phyloP scores from a whole-genome alignment of 1,284 basidiomycete genomes.

The Phellinidium pouzarii region DNA sequence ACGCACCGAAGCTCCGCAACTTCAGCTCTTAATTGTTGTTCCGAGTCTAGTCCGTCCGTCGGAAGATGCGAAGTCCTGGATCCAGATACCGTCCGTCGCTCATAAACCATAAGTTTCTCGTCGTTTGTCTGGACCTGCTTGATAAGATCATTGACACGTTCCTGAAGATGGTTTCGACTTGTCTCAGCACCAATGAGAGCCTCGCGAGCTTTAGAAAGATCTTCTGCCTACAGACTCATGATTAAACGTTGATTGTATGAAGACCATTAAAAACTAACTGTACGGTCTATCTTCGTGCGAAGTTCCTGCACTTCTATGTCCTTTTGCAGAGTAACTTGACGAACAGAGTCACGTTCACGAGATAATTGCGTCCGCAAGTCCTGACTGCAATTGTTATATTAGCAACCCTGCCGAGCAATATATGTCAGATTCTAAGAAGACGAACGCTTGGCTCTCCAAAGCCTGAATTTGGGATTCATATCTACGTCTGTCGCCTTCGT shows the following conservation, averaged over 20 bases:
- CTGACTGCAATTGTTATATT: conserved; percentile 42
- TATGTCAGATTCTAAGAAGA: conserved; percentile 15
- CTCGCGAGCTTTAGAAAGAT: conserved; percentile 68
- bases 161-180: conserved; percentile 74
- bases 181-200: conserved; percentile 70
- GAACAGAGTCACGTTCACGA: conserved; percentile 74
- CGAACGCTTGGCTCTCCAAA: conserved; percentile 73
- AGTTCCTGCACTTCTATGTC: conserved; percentile 78
- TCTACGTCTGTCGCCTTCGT: conserved; percentile 72
- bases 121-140: conserved; percentile 69
- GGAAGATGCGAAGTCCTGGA: conserved; percentile 28
- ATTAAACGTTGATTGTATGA: conserved; percentile 1
- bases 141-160: conserved; percentile 65
- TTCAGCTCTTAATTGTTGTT: conserved; percentile 79
- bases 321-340: conserved; percentile 67
- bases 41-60: conserved; percentile 45
- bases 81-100: conserved; percentile 49
- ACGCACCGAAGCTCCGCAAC: conserved; percentile 76
- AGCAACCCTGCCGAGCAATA: conserved; percentile 13
- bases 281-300: conserved; percentile 67
- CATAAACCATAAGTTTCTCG: conserved; percentile 84
- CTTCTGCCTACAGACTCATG: conserved; percentile 40
- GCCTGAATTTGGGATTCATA: conserved; percentile 77
- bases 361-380: conserved; percentile 71
- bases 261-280: conserved; percentile 38